These are phyloP conservation scores for Chaetomium olivaceum DNA, from an alignment of 2,329 filamentous ascomycete genomes.

Conservation along the genomic window DNA sequence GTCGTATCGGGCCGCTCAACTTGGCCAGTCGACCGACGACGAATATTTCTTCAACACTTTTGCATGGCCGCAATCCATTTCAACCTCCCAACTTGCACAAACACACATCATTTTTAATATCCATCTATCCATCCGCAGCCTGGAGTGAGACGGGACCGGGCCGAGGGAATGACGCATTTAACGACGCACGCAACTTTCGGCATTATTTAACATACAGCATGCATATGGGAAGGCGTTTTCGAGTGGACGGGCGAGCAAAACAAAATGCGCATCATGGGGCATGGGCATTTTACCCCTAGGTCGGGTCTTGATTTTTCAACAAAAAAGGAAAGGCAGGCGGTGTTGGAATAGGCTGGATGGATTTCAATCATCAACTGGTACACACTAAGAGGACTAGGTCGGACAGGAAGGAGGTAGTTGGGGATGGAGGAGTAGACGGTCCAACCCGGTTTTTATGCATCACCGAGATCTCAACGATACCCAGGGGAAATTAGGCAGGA, in stretches of 20 bases:
- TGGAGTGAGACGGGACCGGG: constrained; percentile 19
- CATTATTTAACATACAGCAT: constrained; percentile 29
- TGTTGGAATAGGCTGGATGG: constrained; percentile 22
- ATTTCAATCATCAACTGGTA: constrained; percentile 25
- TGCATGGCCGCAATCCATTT: constrained; percentile 27
- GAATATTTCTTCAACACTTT: constrained; percentile 25
- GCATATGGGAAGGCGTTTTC: constrained; percentile 27
- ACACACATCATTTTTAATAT: constrained; percentile 23
- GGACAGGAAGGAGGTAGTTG: background rate
- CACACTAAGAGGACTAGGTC: constrained; percentile 15
- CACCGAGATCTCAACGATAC: constrained; percentile 43
- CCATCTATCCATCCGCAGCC: constrained; percentile 27
- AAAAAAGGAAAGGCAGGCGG: constrained; percentile 29
- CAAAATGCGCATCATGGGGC: constrained; percentile 13
- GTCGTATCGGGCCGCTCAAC: constrained; percentile 16
- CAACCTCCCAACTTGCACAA: constrained; percentile 29
- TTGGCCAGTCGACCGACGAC: background rate
- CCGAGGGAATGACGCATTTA: constrained; percentile 20
- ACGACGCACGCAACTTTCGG: constrained; percentile 22
- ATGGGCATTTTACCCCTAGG: constrained; percentile 14
- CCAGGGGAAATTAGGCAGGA: constrained; percentile 33
- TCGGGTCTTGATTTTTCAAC: constrained; percentile 35
- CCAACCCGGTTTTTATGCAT: constrained; percentile 32
- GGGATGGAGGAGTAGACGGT: constrained; percentile 3
- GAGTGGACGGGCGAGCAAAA: constrained; percentile 18